Base-by-base conservation (phyloP, 345 rosid genomes). In the Litchi chinensis region DNA sequence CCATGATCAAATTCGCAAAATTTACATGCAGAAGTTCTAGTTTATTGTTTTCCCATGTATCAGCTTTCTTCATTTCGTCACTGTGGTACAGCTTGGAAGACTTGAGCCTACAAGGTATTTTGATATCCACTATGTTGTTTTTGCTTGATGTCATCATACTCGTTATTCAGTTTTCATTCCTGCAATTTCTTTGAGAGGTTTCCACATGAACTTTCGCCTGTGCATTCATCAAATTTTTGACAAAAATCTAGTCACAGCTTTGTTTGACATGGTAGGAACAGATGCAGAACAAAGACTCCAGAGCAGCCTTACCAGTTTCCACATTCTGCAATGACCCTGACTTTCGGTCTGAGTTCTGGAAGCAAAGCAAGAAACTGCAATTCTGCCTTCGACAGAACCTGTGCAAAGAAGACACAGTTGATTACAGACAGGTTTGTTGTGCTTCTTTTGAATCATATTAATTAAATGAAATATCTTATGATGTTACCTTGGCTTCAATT, bases 201-300 rank as follows among this genome's bases (percentile, higher is more conserved):
- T 92, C 97, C 98, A 95, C 90, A 87, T 76, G 80, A 95, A 86
- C 86, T 93, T 92, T 82, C 99, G 88, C 98, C 99, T 95, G 79
- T 56, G 9, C 16, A 69, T 2, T 0, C 50, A 71, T 52, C 11
- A 52, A 9, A 7, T 15, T 43, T 11, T 41, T 41, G 21, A 41
- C 46, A 24, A 24, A 9, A 28, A 52, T 22, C 8, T 5, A 32
- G 48, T 26, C 18, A 57, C 59, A 26, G 7, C 28, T 37, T 13
- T 26, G 76, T 16, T n/a, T 26, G 26, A n/a, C 5, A 8, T 26
- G 9, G 28, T 21, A 60, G 65, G 65, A 60, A 21, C 21, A 16
- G 28, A 60, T 50, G 39, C 43, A 37, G 18, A 21, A 50, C 13
- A 7, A 41, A 7, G 40, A 54, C 40, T n/a, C 5, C 8, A 21